These are phyloP conservation scores for Rhizopogon vesiculosus DNA, from an alignment of 768 basidiomycete species.

Conservation along the genomic window DNA sequence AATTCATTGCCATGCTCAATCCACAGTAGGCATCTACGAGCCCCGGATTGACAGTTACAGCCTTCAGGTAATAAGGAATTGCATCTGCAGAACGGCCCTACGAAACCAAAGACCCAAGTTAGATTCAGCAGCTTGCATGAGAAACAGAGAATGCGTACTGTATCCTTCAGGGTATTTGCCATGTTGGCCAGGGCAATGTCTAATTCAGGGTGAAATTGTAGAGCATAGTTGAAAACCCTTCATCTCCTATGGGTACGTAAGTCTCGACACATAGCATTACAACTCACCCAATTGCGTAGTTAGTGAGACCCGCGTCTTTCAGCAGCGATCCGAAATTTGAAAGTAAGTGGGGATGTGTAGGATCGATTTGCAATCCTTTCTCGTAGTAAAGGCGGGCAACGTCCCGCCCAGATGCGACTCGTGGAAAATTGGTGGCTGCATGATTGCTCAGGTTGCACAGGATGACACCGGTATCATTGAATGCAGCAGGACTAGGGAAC, in stretches of 20 bases:
- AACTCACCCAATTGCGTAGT: conserved; percentile 37
- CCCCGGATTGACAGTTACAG: conserved; percentile 35
- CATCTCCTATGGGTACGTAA: not conserved
- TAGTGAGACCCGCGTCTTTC: conserved; percentile 41
- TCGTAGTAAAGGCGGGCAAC: conserved; percentile 43
- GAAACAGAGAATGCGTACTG: conserved; percentile 21
- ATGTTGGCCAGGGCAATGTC: conserved; percentile 50
- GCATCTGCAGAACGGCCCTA: conserved; percentile 40
- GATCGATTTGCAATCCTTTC: conserved; percentile 38
- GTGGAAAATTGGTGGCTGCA: conserved; percentile 13
- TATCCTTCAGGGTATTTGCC: conserved; percentile 47
- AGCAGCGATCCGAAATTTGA: conserved; percentile 47
- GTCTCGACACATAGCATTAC: not conserved
- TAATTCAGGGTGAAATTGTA: conserved; percentile 38
- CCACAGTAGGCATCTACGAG: conserved; percentile 47
- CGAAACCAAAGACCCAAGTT: not conserved
- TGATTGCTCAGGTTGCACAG: conserved; percentile 31
- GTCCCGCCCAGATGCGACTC: conserved; percentile 22
- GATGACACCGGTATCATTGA: conserved; percentile 49
- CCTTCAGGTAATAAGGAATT: conserved; percentile 41
- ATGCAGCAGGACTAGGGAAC: conserved; percentile 38
- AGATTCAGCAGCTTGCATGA: not conserved
- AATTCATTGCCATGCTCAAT: conserved; percentile 38
- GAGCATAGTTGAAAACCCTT: conserved; percentile 37
- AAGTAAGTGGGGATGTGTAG: conserved; percentile 43